These are phyloP conservation scores for Ananas comosus DNA, from an alignment of 176 grass and related monocot species.

Conservation along the genomic window DNA sequence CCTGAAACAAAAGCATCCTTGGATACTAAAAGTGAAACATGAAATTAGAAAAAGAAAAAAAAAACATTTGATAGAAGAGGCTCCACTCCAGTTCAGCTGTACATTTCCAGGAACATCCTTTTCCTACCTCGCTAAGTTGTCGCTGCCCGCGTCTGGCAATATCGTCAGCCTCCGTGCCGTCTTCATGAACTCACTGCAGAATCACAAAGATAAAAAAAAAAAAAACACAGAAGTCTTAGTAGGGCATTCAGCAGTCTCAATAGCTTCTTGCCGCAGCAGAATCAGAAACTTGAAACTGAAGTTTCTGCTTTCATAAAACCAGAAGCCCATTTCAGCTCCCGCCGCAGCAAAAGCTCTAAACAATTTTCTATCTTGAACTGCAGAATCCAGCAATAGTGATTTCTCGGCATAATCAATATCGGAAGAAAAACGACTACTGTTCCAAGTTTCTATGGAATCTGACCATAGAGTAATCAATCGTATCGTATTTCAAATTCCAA, in stretches of 20 bases:
- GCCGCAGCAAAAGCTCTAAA: too few species aligned
- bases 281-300: constrained; percentile 12
- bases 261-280: neutral
- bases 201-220: neutral
- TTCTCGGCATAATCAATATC: too few species aligned
- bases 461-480: neutral
- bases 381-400: too few species aligned
- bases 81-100: neutral
- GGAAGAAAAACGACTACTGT: too few species aligned
- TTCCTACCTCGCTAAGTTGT: constrained; percentile 48
- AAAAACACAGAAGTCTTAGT: too few species aligned
- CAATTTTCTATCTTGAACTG: too few species aligned
- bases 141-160: constrained; percentile 35
- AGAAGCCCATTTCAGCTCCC: too few species aligned
- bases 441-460: too few species aligned
- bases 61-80: neutral
- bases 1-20: too few species aligned
- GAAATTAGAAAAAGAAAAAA: neutral
- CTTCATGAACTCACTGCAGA: constrained; percentile 87
- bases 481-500: neutral
- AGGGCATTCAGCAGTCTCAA: neutral
- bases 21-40: too few species aligned
- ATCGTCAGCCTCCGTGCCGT: constrained; percentile 69
- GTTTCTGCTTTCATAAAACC: too few species aligned
- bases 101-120: neutral